Conservation (phyloP, 768 basidiomycete species). For the Tephrocybe sp. region DNA sequence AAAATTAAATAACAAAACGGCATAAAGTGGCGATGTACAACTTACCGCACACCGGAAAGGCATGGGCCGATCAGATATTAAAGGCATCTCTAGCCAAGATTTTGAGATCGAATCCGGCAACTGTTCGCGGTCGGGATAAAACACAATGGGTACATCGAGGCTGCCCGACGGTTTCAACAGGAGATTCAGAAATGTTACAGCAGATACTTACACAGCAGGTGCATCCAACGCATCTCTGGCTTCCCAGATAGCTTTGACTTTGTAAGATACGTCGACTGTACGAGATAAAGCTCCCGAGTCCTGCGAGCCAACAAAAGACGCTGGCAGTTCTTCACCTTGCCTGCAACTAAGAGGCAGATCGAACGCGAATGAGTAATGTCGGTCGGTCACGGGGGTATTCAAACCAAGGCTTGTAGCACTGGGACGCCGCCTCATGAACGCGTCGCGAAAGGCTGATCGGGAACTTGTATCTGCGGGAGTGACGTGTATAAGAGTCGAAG, state of each 20-base stretch:
- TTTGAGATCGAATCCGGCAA: slow-evolving; percentile 44
- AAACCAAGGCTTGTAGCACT: slow-evolving; percentile 41
- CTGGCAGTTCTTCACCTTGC: slow-evolving; percentile 60
- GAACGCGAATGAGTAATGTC: slow-evolving; percentile 53
- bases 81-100: slow-evolving; percentile 70
- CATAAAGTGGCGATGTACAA: slow-evolving; percentile 10
- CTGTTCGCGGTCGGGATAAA: slow-evolving; percentile 59
- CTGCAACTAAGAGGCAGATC: slow-evolving; percentile 50
- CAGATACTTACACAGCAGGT: slow-evolving; percentile 45
- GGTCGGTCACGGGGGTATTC: slow-evolving; percentile 31
- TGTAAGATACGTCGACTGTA: slow-evolving; percentile 50
- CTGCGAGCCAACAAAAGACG: slow-evolving; percentile 48
- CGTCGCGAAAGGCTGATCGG: slow-evolving; percentile 43
- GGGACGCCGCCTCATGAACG: slow-evolving; percentile 44
- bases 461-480: slow-evolving; percentile 30
- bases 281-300: slow-evolving; percentile 24
- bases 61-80: slow-evolving; percentile 60
- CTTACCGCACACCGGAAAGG: slow-evolving; percentile 70
- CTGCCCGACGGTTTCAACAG: slow-evolving; percentile 30
- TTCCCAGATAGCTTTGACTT: slow-evolving; percentile 59
- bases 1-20: not conserved
- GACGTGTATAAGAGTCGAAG: slow-evolving; percentile 44
- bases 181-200: not conserved
- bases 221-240: slow-evolving; percentile 42
- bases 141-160: slow-evolving; percentile 63